phyloP scores from a whole-genome alignment of 192 early-diverging fungal species.

The Pilobolus umbonatus region DNA sequence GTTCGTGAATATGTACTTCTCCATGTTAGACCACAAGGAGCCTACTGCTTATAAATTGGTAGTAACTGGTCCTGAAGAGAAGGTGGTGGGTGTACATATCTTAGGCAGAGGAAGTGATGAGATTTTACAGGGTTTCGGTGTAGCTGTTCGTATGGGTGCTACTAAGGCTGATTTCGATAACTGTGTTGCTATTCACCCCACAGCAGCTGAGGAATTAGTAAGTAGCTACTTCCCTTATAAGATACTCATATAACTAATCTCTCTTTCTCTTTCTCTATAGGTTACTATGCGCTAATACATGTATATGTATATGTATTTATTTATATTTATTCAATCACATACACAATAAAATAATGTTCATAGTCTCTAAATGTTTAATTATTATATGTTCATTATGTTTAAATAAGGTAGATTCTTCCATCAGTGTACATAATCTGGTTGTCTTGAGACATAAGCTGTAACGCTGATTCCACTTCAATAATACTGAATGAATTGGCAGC shows the following conservation, averaged over 20 bases:
- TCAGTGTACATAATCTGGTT: constrained; percentile 74
- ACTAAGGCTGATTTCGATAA: constrained; percentile 94
- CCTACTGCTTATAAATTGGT: constrained; percentile 90
- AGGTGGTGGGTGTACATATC: constrained; percentile 92
- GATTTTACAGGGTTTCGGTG: constrained; percentile 93
- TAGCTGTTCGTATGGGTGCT: constrained; percentile 98
- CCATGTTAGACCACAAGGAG: constrained; percentile 80
- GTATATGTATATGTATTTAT: not conserved
- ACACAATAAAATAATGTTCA: too few species aligned
- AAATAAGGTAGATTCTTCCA: constrained; percentile 63
- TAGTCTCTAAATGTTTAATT: too few species aligned
- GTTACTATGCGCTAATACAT: too few species aligned
- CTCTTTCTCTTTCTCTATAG: too few species aligned
- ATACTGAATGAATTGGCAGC: constrained; percentile 35
- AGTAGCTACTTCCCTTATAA: too few species aligned
- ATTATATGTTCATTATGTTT: constrained; percentile 26
- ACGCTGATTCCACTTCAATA: constrained; percentile 53
- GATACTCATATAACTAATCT: too few species aligned
- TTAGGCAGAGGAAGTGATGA: constrained; percentile 85
- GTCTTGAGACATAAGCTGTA: constrained; percentile 53
- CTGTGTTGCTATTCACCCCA: constrained; percentile 96
- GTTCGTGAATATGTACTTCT: constrained; percentile 90
- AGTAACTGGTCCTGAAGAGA: constrained; percentile 79
- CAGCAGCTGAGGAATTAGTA: constrained; percentile 91
- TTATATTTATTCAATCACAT: too few species aligned